These are phyloP conservation scores for Fraxinus dipetala DNA, from an alignment of 305 asterid species.

Conservation along the genomic window DNA sequence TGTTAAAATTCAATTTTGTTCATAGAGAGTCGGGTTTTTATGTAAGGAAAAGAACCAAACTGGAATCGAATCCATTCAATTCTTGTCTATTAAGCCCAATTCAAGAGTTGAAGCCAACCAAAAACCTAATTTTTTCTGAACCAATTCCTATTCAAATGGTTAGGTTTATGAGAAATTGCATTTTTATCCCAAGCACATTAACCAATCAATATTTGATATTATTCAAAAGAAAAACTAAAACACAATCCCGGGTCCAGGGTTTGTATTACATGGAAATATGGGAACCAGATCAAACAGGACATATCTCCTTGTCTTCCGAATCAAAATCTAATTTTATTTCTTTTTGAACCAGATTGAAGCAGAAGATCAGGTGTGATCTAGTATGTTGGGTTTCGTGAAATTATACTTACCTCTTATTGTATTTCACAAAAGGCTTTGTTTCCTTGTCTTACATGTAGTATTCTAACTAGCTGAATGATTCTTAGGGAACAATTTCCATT, in stretches of 20 bases:
- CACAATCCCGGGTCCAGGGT: not conserved
- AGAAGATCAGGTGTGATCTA: not conserved
- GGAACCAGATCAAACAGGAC: not conserved
- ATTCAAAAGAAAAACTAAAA: not conserved
- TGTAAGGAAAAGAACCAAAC: not conserved
- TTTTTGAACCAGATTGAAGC: not conserved
- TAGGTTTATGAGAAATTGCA: not conserved
- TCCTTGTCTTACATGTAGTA: not conserved
- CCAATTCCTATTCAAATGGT: not conserved
- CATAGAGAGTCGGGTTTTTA: not conserved
- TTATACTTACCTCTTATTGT: not conserved
- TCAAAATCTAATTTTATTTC: not conserved
- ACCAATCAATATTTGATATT: not conserved
- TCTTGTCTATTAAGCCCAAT: not conserved
- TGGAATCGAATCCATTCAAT: not conserved
- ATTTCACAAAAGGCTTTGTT: not conserved
- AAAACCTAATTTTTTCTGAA: not conserved
- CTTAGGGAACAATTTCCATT: not conserved
- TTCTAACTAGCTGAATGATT: not conserved
- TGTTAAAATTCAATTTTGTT: not conserved
- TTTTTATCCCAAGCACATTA: not conserved
- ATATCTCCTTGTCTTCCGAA: not conserved
- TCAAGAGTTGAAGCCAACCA: not conserved
- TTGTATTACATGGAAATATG: not conserved
- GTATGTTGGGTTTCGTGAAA: not conserved